phyloP scores from a whole-genome alignment of 108 stramenopile genomes.

The Craspedostauros australis region DNA sequence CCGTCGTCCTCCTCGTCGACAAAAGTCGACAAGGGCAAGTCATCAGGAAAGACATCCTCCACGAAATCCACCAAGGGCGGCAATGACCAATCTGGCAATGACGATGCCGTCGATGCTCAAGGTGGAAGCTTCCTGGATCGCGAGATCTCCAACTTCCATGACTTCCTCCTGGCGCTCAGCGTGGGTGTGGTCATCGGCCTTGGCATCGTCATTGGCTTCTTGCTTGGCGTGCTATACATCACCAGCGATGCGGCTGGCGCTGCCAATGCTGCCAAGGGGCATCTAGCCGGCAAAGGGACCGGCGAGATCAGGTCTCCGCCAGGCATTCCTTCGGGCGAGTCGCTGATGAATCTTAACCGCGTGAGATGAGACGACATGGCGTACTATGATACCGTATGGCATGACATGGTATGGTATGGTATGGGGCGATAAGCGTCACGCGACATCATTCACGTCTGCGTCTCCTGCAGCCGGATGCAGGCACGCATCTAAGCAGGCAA shows the following conservation, averaged over 20 bases:
- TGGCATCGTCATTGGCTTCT: slow-evolving; percentile 56
- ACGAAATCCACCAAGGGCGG: not conserved
- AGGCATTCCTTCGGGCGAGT: no score
- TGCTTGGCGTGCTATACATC: slow-evolving; percentile 51
- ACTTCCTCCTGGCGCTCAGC: slow-evolving; percentile 40
- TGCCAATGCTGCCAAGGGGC: no score
- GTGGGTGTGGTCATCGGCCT: slow-evolving; percentile 57
- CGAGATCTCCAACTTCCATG: slow-evolving; percentile 36
- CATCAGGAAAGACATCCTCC: not conserved
- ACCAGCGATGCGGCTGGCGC: slow-evolving; percentile 20
- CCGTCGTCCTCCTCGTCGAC: not conserved
- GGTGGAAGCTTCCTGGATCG: slow-evolving; percentile 56
- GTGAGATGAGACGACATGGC: no score
- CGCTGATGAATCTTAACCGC: no score
- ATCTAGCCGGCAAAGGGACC: no score
- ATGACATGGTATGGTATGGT: no score
- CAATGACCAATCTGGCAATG: not conserved
- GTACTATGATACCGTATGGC: no score
- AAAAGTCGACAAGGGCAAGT: not conserved
- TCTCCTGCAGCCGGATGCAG: no score
- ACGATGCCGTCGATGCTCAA: not conserved
- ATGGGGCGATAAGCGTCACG: no score
- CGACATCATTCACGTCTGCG: no score
- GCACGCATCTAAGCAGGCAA: no score
- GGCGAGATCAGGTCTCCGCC: no score